Evolutionary conservation across 73 alveolate genomes (phyloP), one percentile per base, ranked within the genome.

Genomic region (Paramecium bursaria): DNA sequence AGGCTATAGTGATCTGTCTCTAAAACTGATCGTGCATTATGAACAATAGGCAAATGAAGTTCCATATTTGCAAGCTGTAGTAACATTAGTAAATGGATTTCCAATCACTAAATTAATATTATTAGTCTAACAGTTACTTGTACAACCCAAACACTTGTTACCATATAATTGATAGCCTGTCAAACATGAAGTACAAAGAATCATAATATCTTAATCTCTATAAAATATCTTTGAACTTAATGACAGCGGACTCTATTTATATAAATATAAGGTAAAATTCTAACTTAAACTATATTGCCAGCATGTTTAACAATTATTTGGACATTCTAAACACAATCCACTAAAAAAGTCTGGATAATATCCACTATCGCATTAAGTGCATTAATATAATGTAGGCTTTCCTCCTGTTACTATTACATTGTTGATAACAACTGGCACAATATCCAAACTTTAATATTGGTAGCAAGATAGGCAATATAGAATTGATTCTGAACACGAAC

Each of bases 201-300:
- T 35, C 22, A 39, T 67, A 39, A 53, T 4, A 4, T 7, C 44
- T 35, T 5, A 3, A 67, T 31, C 0, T 30, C 2, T 21, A 4
- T 14, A 25, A 33, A 67, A 15, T 67, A 53, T 15, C 17, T 2
- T 29, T 6, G 14, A 67, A 14, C 33, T 67, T 67, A 42, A 39
- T 67, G 47, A 15, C 23, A 27, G 22, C 1, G 82, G 50, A 15
- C 22, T n/a, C 44, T 67, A 14, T 14, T 25, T 39, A 25, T 35
- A 25, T 6, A 67, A 10, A 67, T 67, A 67, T 6, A 23, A 44
- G 9, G 82, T n/a, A 0, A 67, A 39, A 42, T 67, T 67, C 14
- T 67, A 67, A 67, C 61, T 67, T 25, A 39, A 21, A 39, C 60
- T 67, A 35, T 67, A 67, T 67, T 67, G 48, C 82, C 82, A 67